Evolutionary conservation across 2,329 filamentous ascomycete genomes (phyloP).

Genomic region (Diaporthe vexans): DNA sequence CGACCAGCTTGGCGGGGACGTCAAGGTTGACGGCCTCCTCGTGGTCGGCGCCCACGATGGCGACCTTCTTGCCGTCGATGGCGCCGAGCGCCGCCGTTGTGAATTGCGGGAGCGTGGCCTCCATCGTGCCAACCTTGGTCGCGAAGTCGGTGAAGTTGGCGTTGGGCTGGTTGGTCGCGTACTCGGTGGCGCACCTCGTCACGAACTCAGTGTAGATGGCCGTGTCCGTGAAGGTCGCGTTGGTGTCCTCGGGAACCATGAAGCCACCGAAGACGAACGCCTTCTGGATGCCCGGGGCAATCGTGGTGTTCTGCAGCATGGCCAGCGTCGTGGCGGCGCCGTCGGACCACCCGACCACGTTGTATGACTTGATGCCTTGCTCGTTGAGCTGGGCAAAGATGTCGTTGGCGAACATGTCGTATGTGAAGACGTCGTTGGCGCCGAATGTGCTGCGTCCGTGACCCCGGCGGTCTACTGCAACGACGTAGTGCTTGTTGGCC

Average conservation of each 20-base stretch:
- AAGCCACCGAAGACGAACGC: conserved; percentile 57
- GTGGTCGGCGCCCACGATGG: conserved; percentile 47
- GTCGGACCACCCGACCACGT: conserved; percentile 58
- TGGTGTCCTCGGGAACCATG: conserved; percentile 51
- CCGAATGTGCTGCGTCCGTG: conserved; percentile 57
- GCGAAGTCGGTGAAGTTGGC: conserved; percentile 55
- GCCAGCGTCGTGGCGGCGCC: conserved; percentile 55
- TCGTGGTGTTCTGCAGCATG: conserved; percentile 51
- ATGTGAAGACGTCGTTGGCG: conserved; percentile 54
- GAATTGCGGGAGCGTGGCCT: conserved; percentile 53
- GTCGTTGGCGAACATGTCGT: conserved; percentile 54
- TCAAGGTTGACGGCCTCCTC: conserved; percentile 57
- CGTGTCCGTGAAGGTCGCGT: conserved; percentile 51
- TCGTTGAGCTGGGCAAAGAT: conserved; percentile 50
- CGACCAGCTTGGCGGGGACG: conserved; percentile 52
- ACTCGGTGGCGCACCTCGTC: conserved; percentile 53
- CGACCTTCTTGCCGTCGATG: conserved; percentile 48
- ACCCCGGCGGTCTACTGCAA: conserved; percentile 57
- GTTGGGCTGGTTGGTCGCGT: conserved; percentile 52
- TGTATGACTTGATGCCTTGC: conserved; percentile 49
- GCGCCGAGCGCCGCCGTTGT: conserved; percentile 42
- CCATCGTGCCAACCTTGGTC: conserved; percentile 54
- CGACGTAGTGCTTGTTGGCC: conserved; percentile 52
- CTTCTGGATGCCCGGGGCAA: conserved; percentile 52
- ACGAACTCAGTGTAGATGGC: conserved; percentile 54